Evolutionary conservation across 129 eudicot genomes (phyloP).

Genomic region (Lactuca saligna): DNA sequence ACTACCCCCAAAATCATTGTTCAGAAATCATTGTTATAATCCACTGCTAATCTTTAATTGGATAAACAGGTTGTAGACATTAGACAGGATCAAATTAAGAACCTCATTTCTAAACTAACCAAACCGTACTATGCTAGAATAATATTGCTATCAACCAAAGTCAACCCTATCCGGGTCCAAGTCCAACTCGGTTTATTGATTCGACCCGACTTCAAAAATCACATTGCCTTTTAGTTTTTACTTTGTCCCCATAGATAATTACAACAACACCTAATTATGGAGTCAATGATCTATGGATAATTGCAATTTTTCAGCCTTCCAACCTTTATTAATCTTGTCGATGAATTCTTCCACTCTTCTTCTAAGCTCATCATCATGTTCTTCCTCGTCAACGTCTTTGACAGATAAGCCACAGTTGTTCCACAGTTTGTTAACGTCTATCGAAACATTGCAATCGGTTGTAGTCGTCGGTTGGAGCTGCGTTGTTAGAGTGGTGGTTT

Average conservation of each 20-base stretch:
- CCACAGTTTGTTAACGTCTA: constrained; percentile 23
- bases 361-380: constrained; percentile 61
- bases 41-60: not conserved
- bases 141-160: not conserved
- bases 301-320: constrained; percentile 51
- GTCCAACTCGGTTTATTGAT: not conserved
- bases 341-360: constrained; percentile 74
- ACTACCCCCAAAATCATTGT: constrained; percentile 22
- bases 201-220: not conserved
- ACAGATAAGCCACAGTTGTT: constrained; percentile 17
- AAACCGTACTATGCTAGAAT: not conserved
- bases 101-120: not conserved
- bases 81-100: not conserved
- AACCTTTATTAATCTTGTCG: constrained; percentile 52
- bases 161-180: not conserved
- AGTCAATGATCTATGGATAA: constrained; percentile 5
- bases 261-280: not conserved
- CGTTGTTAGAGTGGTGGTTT: constrained; percentile 1
- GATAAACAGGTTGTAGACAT: not conserved
- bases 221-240: constrained; percentile 2
- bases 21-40: not conserved
- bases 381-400: constrained; percentile 23
- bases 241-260: not conserved
- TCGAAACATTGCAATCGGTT: constrained; percentile 12
- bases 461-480: not conserved